Percentiles rank a stretch among this genome's conserved stretches.
These are phyloP conservation scores for Abrus pulchellus DNA, from an alignment of 306 rosid genomes.

Conservation along the genomic window DNA sequence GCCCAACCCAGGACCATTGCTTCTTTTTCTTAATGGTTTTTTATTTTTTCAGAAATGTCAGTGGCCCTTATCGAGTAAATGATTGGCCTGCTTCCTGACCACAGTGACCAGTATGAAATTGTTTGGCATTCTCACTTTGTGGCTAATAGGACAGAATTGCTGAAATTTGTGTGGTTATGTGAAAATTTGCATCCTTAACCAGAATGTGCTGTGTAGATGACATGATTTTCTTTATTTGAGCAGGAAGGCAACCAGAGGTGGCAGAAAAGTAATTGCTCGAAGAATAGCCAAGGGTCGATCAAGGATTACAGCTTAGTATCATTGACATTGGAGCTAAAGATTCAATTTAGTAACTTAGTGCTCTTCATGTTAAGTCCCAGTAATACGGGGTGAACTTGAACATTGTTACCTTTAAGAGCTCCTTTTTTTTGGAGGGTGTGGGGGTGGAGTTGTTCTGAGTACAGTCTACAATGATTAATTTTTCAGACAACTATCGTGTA, in stretches of 20 bases:
- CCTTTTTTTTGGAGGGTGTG: neutral
- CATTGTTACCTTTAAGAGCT: constrained; percentile 21
- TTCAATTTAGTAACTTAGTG: constrained; percentile 43
- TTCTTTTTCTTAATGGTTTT: constrained; percentile 1
- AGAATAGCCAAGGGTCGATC: constrained; percentile 90
- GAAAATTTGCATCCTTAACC: constrained; percentile 38
- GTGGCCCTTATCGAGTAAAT: constrained; percentile 12
- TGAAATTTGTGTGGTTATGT: constrained; percentile 13
- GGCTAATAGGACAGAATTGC: neutral
- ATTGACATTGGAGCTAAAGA: constrained; percentile 33
- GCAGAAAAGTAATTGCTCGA: constrained; percentile 87
- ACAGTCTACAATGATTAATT: constrained; percentile 16
- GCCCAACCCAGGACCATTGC: neutral
- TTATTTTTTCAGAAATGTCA: neutral
- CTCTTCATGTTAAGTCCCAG: constrained; percentile 26
- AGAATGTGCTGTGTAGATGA: constrained; percentile 8
- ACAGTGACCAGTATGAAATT: neutral
- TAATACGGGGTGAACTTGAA: constrained; percentile 5
- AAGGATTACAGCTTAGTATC: constrained; percentile 85
- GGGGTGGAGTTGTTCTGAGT: neutral
- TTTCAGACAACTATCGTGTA: constrained; percentile 30
- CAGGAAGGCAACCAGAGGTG: constrained; percentile 98
- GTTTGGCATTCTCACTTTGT: constrained; percentile 5
- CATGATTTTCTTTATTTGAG: constrained; percentile 48
- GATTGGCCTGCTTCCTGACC: neutral